Percentiles rank a stretch among this genome's conserved stretches.
Conservation (phyloP, 1,284 basidiomycete species). For the Wallemia mellicola region DNA sequence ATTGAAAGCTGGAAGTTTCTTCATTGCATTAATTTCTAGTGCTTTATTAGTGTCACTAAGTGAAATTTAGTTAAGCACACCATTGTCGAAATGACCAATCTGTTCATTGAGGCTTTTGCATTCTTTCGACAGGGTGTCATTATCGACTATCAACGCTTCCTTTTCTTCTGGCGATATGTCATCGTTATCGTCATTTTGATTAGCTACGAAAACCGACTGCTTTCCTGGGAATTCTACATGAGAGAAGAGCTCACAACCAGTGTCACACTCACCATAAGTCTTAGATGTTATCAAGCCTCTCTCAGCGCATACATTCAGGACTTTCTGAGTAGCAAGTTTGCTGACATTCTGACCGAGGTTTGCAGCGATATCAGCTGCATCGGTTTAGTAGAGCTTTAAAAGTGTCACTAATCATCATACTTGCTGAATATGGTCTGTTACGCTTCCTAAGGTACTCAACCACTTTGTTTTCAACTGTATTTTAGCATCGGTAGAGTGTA, state of each 20-base stretch:
- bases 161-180: background rate
- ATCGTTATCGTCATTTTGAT: background rate
- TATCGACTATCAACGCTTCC: background rate
- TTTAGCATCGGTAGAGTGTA: background rate
- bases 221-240: background rate
- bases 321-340: background rate
- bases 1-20: background rate
- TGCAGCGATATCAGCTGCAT: background rate
- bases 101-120: background rate
- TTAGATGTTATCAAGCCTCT: background rate
- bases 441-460: background rate
- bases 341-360: background rate
- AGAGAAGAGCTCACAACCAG: background rate
- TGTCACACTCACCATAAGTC: background rate
- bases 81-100: background rate
- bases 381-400: background rate
- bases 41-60: background rate
- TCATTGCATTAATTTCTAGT: background rate
- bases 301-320: background rate
- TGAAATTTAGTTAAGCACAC: background rate
- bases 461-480: background rate
- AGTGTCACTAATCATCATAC: background rate
- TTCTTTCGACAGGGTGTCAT: background rate
- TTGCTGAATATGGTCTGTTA: background rate
- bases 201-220: background rate